Evolutionary conservation across 768 basidiomycete genomes (phyloP), one percentile per base, ranked within the genome.

Genomic region (Pleurotus ostreatus): DNA sequence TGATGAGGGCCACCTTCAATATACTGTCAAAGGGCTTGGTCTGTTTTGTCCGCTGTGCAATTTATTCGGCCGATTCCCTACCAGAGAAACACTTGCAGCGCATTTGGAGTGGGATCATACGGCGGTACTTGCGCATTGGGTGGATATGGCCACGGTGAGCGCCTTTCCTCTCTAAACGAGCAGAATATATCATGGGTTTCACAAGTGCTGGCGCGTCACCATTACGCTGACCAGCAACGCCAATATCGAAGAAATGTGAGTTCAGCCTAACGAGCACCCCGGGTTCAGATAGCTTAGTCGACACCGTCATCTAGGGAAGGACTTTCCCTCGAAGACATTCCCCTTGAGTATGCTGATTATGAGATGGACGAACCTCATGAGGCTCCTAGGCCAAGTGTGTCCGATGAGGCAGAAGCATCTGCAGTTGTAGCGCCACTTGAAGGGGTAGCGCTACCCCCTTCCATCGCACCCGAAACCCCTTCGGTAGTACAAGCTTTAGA

Each of bases 31-130:
- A 64, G 59, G 57, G 16, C 60, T 66, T 1, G 82, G 78, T 74
- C 40, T 66, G 40, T 86, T 39, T 22, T 53, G 85, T 60, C 83
- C 85, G 0, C 60, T 85, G n/a, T 86, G 85, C 60, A 70, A 72
- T 37, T 54, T 81, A 8, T 72, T 81, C 47, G 70, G 68, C 20
- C 57, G 57, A 0, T 81, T 86, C 45, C 47, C 60, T 6, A 78
- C 76, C 20, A 68, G 65, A 11, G 71, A 63, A 23, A 74, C 79
- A 72, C 66, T 86, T 1, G 63, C 62, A 23, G 72, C 62, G n/a
- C 85, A 86, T 62, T 58, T 86, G 20, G 55, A 63, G 6, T 74
- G 74, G 68, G 80, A 82, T 61, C 85, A 86, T 57, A 20, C 62
- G 1, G 71, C 69, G n/a, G 69, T 79, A 30, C 59, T 63, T 39